phyloP scores from a whole-genome alignment of 2,329 filamentous ascomycete genomes.

The Fusarium floridanum region DNA sequence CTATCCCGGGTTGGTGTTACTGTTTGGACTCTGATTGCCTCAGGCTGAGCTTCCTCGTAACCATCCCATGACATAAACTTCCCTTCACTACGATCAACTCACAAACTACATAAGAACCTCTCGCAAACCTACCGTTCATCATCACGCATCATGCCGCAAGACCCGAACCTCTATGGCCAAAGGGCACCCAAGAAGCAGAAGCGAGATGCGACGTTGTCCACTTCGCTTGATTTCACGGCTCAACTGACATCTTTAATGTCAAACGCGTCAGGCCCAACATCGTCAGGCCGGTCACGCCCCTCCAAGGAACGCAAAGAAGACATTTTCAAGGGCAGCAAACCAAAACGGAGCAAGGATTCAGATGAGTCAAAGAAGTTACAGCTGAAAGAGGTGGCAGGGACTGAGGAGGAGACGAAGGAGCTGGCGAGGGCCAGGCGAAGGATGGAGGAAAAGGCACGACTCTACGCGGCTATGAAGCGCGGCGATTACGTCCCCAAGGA shows the following conservation, averaged over 20 bases:
- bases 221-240: slow-evolving; percentile 86
- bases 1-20: background rate
- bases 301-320: slow-evolving; percentile 62
- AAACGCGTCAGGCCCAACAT: slow-evolving; percentile 58
- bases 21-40: slow-evolving; percentile 39
- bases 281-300: slow-evolving; percentile 60
- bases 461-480: slow-evolving; percentile 91
- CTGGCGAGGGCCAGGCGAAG: slow-evolving; percentile 79
- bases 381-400: slow-evolving; percentile 66
- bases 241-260: slow-evolving; percentile 87
- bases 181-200: slow-evolving; percentile 76
- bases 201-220: slow-evolving; percentile 78
- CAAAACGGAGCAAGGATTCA: slow-evolving; percentile 46
- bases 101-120: background rate
- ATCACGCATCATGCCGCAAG: slow-evolving; percentile 66
- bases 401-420: slow-evolving; percentile 74
- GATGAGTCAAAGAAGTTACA: slow-evolving; percentile 60
- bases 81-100: slow-evolving; percentile 6
- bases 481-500: slow-evolving; percentile 83
- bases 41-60: slow-evolving; percentile 30
- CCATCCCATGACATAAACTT: slow-evolving; percentile 1
- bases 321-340: slow-evolving; percentile 52
- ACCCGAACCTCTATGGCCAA: slow-evolving; percentile 82
- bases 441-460: slow-evolving; percentile 89
- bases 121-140: background rate